A percentile compares a stretch with the other conserved stretches of the same genome.
Conservation (phyloP, 2,329 filamentous ascomycete genomes). For the Pseudocercospora fuligena region DNA sequence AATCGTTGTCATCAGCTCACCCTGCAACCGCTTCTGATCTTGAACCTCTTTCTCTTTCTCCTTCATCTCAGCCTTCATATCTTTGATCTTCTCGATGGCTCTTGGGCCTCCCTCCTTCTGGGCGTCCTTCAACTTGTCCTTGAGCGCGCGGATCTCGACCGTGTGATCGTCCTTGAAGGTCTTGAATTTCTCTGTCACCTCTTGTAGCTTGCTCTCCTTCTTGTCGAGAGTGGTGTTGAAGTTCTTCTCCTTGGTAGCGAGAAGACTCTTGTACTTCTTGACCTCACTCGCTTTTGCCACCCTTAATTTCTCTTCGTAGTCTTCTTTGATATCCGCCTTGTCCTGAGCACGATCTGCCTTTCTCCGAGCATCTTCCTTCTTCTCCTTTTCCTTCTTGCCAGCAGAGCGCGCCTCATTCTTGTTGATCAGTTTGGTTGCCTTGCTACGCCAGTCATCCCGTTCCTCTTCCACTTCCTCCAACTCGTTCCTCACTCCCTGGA, state of each 20-base stretch:
- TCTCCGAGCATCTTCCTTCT: neutral
- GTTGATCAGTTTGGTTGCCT: neutral
- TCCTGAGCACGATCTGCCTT: neutral
- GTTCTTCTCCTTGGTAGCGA: no score
- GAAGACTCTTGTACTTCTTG: no score
- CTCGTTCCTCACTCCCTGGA: neutral
- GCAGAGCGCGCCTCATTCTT: neutral
- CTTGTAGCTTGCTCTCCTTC: no score
- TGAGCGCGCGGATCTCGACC: slow-evolving; percentile 19
- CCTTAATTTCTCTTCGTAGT: no score
- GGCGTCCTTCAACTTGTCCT: slow-evolving; percentile 15
- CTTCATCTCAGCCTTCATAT: slow-evolving; percentile 18
- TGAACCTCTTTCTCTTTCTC: slow-evolving; percentile 20
- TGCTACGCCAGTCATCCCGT: neutral
- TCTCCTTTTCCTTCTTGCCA: slow-evolving; percentile 11
- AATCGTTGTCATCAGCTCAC: neutral
- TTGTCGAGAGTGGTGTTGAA: slow-evolving; percentile 13
- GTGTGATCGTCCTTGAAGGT: slow-evolving; percentile 12
- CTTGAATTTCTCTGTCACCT: no score
- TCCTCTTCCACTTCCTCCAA: slow-evolving; percentile 4
- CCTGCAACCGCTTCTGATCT: neutral
- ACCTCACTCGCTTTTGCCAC: no score
- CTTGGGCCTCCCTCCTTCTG: slow-evolving; percentile 17
- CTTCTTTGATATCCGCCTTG: slow-evolving; percentile 9
- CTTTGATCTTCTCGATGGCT: slow-evolving; percentile 15